phyloP scores from a whole-genome alignment of 2,329 filamentous ascomycete genomes.

The Fusarium palustre region DNA sequence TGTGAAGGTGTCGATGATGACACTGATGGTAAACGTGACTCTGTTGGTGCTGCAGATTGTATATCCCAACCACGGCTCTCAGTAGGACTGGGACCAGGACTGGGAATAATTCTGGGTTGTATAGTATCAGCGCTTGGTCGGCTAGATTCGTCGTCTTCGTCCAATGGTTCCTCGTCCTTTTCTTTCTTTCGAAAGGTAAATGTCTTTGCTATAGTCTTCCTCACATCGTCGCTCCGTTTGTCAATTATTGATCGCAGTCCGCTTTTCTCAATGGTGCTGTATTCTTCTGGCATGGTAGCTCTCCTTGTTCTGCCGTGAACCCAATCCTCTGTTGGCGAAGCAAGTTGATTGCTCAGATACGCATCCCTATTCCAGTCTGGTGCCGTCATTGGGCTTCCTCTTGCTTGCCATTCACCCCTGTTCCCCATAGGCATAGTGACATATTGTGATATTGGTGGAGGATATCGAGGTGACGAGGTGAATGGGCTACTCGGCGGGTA shows the following conservation, averaged over 20 bases:
- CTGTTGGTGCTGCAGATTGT: conserved; percentile 20
- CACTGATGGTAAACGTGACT: conserved; percentile 14
- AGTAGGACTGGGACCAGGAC: conserved; percentile 9
- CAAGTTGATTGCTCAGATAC: conserved; percentile 47
- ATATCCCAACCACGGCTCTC: conserved; percentile 28
- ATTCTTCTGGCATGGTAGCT: conserved; percentile 59
- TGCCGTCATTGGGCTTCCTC: conserved; percentile 24
- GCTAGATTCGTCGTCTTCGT: conserved; percentile 33
- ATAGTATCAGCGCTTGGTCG: conserved; percentile 42
- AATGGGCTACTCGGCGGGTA: conserved; percentile 52
- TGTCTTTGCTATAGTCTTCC: conserved; percentile 65
- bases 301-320: conserved; percentile 58
- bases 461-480: conserved; percentile 58
- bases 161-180: conserved; percentile 50
- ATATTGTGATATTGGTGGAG: conserved; percentile 44
- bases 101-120: conserved; percentile 26
- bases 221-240: conserved; percentile 66
- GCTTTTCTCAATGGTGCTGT: conserved; percentile 67
- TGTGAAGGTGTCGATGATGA: conserved; percentile 36
- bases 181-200: conserved; percentile 64
- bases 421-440: conserved; percentile 5
- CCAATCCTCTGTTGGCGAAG: conserved; percentile 52
- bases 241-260: conserved; percentile 65
- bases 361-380: conserved; percentile 38
- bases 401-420: conserved; percentile 14